Base-by-base conservation (phyloP, 768 basidiomycete genomes). In the Serendipita indica region DNA sequence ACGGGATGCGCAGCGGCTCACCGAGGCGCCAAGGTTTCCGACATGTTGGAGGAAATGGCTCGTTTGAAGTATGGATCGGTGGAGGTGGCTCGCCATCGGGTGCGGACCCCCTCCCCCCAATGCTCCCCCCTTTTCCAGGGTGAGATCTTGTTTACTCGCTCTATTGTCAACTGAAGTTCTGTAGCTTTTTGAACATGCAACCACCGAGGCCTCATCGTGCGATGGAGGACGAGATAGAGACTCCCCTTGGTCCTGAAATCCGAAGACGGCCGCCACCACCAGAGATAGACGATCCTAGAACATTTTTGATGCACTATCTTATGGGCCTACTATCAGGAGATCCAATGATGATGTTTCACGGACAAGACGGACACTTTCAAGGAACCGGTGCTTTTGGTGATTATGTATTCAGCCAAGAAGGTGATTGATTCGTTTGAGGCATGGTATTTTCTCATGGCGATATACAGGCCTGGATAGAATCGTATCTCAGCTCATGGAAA, bases 351-450 rank as follows among this genome's bases (percentile, higher is more conserved):
- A 54, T 54, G 49, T 33, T 54, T 28, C 4, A n/a, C 16, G 30
- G 32, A 27, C 32, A 16, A 18, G 49, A 18, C 4, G 49, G 49
- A 4, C 49, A 4, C 22, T 28, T 54, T 10, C 49, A 54, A 33
- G 49, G 49, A 7, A 28, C 22, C 22, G 49, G 49, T 12, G 49
- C 49, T 65, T 79, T 83, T 78, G 92, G 92, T 2, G 92, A 96
- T 68, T 96, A 94, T 72, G 92, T 88, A 3, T 86, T 90, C 65
- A 88, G 82, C 62, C 88, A 94, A 70, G 87, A 90, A 77, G 87
- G 91, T 83, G 34, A 10, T 32, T 30, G 16, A 37, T 34, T 22
- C 30, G 25, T 28, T 35, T 30, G 32, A 60, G 32, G 57, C 33
- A 62, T 20, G 41, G 37, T 16, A 57, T 45, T 34, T 57, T 16